phyloP scores from a whole-genome alignment of 306 rosid species.

The Psophocarpus tetragonolobus region DNA sequence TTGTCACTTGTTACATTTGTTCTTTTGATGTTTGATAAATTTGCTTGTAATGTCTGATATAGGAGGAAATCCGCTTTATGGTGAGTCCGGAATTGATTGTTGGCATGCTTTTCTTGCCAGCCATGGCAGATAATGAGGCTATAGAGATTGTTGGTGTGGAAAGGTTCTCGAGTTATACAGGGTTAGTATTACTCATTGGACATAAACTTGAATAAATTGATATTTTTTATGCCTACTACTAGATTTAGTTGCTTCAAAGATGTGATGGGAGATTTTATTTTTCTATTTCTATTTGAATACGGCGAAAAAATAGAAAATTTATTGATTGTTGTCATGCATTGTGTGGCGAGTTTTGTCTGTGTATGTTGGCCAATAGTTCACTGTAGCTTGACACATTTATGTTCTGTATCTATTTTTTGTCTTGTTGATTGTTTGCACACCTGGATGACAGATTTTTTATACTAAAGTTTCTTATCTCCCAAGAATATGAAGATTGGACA shows the following conservation, averaged over 20 bases:
- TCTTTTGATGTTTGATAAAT: conserved; percentile 5
- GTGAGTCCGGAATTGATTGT: conserved; percentile 83
- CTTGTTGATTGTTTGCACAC: not conserved
- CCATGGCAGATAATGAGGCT: conserved; percentile 90
- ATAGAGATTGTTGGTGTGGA: conserved; percentile 85
- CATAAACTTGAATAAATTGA: conserved; percentile 15
- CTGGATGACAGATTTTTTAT: not conserved
- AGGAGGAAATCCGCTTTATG: conserved; percentile 99
- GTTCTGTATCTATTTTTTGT: not conserved
- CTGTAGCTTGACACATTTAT: not conserved
- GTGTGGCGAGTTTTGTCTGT: not conserved
- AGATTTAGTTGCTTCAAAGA: not conserved
- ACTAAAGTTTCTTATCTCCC: not conserved
- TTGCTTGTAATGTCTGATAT: conserved; percentile 31
- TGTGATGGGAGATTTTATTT: not conserved
- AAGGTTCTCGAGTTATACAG: conserved; percentile 84
- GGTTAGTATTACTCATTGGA: conserved; percentile 56
- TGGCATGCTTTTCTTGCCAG: conserved; percentile 89
- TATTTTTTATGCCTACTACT: conserved; percentile 5
- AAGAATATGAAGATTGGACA: not conserved
- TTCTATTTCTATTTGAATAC: not conserved
- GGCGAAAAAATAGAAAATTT: conserved; percentile 5
- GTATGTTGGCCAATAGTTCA: not conserved
- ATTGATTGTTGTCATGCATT: conserved; percentile 12
- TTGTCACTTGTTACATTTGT: conserved; percentile 7